Percentiles rank a stretch among this genome's conserved stretches.
Evolutionary conservation across 2,329 filamentous ascomycete species (phyloP).

Genomic region (Cladosporium halotolerans): DNA sequence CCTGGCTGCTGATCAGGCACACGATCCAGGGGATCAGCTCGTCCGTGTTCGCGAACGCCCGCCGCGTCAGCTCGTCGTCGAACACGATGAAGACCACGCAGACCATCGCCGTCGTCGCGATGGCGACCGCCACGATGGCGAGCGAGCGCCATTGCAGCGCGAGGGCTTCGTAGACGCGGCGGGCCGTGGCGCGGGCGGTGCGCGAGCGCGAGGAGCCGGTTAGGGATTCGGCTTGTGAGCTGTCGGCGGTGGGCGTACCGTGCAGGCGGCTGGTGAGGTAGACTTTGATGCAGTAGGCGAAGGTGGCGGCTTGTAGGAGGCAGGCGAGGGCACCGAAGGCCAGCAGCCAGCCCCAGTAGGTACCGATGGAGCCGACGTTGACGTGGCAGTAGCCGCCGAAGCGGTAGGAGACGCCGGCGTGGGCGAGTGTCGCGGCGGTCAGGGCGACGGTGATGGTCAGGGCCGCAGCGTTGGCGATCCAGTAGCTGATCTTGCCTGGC

Average conservation of each 20-base stretch:
- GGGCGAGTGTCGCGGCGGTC: conserved; percentile 38
- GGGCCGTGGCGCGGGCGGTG: conserved; percentile 58
- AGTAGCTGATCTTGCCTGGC: conserved; percentile 28
- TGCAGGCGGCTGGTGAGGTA: conserved; percentile 23
- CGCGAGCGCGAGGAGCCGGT: conserved; percentile 15
- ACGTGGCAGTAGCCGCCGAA: conserved; percentile 89
- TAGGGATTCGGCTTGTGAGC: conserved; percentile 16
- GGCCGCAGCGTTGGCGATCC: conserved; percentile 27
- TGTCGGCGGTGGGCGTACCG: conserved; percentile 15
- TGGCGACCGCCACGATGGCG: conserved; percentile 70
- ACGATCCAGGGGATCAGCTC: conserved; percentile 22
- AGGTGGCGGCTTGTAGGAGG: conserved; percentile 30
- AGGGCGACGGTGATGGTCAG: conserved; percentile 28
- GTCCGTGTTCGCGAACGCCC: conserved; percentile 19
- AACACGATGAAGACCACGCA: conserved; percentile 23
- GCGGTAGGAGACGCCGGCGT: conserved; percentile 35
- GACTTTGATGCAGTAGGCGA: conserved; percentile 31
- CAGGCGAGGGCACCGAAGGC: conserved; percentile 29
- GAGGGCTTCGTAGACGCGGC: conserved; percentile 69
- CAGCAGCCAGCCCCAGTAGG: conserved; percentile 36
- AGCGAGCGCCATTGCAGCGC: conserved; percentile 79
- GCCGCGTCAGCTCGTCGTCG: conserved; percentile 16
- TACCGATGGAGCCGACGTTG: conserved; percentile 48
- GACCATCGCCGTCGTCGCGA: conserved; percentile 34
- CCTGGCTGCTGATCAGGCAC: conserved; percentile 20